Evolutionary conservation across 2,329 filamentous ascomycete genomes (phyloP).

Genomic region (Colletotrichum neosansevieriae): DNA sequence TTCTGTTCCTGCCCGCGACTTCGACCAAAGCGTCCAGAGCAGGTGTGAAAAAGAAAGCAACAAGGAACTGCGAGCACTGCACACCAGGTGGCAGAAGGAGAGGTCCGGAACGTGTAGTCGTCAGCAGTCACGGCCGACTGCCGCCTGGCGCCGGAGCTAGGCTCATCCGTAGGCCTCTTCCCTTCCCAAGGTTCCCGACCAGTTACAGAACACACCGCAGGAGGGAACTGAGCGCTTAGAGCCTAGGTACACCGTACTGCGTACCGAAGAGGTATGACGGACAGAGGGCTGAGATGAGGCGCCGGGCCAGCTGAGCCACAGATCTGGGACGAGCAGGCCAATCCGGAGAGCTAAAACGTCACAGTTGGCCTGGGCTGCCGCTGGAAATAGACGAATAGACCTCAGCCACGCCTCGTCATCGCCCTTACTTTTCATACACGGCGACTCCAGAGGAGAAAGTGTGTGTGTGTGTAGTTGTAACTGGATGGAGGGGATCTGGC

Average conservation of each 20-base stretch:
- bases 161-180: constrained; percentile 30
- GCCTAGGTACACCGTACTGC: too few relatives aligned
- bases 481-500: constrained; percentile 9
- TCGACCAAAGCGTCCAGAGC: too few relatives aligned
- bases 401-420: constrained; percentile 55
- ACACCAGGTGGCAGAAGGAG: too few relatives aligned
- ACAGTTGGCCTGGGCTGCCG: constrained; percentile 10
- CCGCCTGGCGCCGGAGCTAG: constrained; percentile 35
- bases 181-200: constrained; percentile 35
- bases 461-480: constrained; percentile 21
- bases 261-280: too few relatives aligned
- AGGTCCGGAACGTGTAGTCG: not conserved
- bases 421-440: constrained; percentile 41
- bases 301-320: constrained; percentile 36
- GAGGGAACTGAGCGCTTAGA: constrained; percentile 37
- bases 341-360: constrained; percentile 19
- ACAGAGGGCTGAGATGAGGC: constrained; percentile 34
- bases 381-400: constrained; percentile 36
- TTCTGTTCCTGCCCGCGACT: too few relatives aligned
- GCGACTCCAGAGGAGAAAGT: constrained; percentile 23
- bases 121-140: constrained; percentile 30
- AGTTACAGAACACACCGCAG: constrained; percentile 29
- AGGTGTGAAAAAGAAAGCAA: too few relatives aligned
- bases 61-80: too few relatives aligned
- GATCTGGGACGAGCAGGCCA: constrained; percentile 20